These are phyloP conservation scores for Sphaerulina populicola DNA, from an alignment of 2,329 filamentous ascomycete species.

Conservation along the genomic window DNA sequence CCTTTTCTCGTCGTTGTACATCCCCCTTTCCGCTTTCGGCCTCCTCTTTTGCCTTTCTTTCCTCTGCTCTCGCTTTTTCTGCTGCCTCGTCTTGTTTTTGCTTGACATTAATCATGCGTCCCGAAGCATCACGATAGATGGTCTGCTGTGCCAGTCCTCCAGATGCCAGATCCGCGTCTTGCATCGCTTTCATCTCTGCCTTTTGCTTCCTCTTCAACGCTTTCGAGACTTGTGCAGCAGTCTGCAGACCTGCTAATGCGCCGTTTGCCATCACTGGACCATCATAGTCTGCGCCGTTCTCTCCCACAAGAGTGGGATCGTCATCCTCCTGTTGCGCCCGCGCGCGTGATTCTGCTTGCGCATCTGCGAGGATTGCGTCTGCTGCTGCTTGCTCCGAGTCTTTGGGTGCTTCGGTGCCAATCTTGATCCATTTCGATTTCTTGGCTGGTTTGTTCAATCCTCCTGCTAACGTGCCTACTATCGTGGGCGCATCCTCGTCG, in stretches of 20 bases:
- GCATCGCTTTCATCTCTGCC: slow-evolving; percentile 49
- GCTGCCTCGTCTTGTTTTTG: slow-evolving; percentile 83
- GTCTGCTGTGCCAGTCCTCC: slow-evolving; percentile 59
- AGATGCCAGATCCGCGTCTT: slow-evolving; percentile 39
- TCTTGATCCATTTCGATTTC: slow-evolving; percentile 72
- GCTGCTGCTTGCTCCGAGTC: slow-evolving; percentile 56
- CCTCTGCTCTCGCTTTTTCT: slow-evolving; percentile 66
- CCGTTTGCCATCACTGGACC: slow-evolving; percentile 74
- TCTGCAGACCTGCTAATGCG: slow-evolving; percentile 78
- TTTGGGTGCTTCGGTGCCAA: slow-evolving; percentile 48
- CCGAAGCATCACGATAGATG: slow-evolving; percentile 90
- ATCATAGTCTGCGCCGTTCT: slow-evolving; percentile 43
- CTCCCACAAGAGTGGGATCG: slow-evolving; percentile 45
- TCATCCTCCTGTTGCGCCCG: slow-evolving; percentile 31
- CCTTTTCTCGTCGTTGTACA: slow-evolving; percentile 65
- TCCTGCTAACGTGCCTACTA: slow-evolving; percentile 50
- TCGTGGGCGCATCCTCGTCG: slow-evolving; percentile 47
- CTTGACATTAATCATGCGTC: slow-evolving; percentile 83
- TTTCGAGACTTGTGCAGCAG: slow-evolving; percentile 60
- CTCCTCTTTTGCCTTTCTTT: slow-evolving; percentile 54
- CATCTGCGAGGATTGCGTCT: slow-evolving; percentile 33
- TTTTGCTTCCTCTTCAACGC: slow-evolving; percentile 54
- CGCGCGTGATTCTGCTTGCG: slow-evolving; percentile 27
- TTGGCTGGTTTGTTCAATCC: slow-evolving; percentile 47
- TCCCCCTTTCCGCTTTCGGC: slow-evolving; percentile 71